phyloP scores from a whole-genome alignment of 768 basidiomycete genomes.

The Cyclocybe aegerita region DNA sequence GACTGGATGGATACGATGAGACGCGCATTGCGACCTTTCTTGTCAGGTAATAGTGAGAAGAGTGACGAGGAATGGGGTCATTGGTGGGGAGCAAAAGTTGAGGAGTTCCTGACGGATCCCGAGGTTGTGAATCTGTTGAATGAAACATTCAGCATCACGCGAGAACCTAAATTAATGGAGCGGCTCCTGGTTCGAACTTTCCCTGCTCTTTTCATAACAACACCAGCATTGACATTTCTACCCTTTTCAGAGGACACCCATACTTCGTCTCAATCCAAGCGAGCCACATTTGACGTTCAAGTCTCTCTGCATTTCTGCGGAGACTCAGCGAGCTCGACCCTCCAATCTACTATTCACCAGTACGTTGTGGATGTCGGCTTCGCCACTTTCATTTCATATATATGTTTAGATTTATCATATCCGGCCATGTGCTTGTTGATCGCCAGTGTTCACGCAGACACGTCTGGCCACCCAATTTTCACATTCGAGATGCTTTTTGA shows the following conservation, averaged over 20 bases:
- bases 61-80: constrained; percentile 53
- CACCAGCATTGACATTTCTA: not conserved
- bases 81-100: constrained; percentile 58
- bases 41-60: constrained; percentile 19
- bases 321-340: constrained; percentile 56
- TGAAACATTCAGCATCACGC: constrained; percentile 61
- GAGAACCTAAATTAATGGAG: constrained; percentile 57
- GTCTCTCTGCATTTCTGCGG: constrained; percentile 40
- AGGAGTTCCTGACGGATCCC: constrained; percentile 53
- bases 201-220: not conserved
- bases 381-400: not conserved
- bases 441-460: constrained; percentile 75
- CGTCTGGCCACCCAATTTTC: constrained; percentile 74
- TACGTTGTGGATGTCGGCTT: constrained; percentile 27
- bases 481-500: constrained; percentile 93
- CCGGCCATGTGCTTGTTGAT: constrained; percentile 82
- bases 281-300: constrained; percentile 54
- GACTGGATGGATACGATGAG: constrained; percentile 53
- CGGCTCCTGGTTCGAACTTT: constrained; percentile 57
- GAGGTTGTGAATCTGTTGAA: constrained; percentile 43
- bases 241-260: constrained; percentile 37
- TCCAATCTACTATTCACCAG: constrained; percentile 54
- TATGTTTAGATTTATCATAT: constrained; percentile 63
- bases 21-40: constrained; percentile 38
- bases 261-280: constrained; percentile 44